Evolutionary conservation across 345 rosid genomes (phyloP).

Genomic region (Boechera stricta): DNA sequence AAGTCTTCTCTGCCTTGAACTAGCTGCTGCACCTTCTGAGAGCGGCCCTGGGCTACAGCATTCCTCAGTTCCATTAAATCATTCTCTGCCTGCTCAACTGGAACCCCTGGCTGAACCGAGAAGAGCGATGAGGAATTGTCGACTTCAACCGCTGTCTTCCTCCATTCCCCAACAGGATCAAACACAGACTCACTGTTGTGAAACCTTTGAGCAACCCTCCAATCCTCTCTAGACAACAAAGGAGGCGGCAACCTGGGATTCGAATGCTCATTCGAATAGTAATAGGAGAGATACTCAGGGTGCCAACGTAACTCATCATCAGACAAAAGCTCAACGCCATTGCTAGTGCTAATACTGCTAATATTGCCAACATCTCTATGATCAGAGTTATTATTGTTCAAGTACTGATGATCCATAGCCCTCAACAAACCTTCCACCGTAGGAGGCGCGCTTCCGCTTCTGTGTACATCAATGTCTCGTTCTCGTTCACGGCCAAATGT

Average conservation of each 20-base stretch:
- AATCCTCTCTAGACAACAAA: constrained; percentile 82
- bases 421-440: constrained; percentile 85
- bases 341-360: constrained; percentile 21
- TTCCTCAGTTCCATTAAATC: constrained; percentile 74
- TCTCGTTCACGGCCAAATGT: constrained; percentile 50
- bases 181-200: constrained; percentile 61
- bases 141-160: constrained; percentile 49
- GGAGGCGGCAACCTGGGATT: constrained; percentile 95
- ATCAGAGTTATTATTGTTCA: constrained; percentile 47
- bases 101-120: constrained; percentile 74
- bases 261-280: constrained; percentile 74
- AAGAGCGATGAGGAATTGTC: constrained; percentile 64
- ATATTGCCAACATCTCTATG: constrained; percentile 44
- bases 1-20: constrained; percentile 54
- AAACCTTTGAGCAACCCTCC: constrained; percentile 88
- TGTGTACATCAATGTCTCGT: constrained; percentile 57
- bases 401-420: constrained; percentile 72
- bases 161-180: constrained; percentile 63
- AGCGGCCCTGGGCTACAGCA: constrained; percentile 49
- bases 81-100: constrained; percentile 63
- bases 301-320: constrained; percentile 87
- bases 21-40: constrained; percentile 57
- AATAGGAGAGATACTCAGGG: constrained; percentile 78
- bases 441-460: constrained; percentile 97
- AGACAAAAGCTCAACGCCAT: constrained; percentile 51